Base-by-base conservation (phyloP, 371 early-diverging fungal genomes). In the Synchytrium microbalum region DNA sequence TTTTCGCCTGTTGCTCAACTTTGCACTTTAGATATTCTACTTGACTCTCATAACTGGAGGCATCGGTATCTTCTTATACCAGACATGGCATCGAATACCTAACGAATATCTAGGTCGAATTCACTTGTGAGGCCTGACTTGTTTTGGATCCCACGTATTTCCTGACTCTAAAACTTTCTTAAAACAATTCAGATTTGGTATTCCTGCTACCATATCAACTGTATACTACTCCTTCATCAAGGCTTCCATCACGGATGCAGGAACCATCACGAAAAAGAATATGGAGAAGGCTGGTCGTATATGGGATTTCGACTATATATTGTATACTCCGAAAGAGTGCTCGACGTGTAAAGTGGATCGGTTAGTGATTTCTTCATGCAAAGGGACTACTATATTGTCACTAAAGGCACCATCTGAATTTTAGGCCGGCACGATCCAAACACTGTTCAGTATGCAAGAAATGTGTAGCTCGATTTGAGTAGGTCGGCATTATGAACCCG, bases 371-470 rank as follows among this genome's bases (percentile, higher is more conserved):
- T 2, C 30, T 13, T 64, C 10, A 25, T 19, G 5, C 32, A n/a
- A 64, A 32, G n/a, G 24, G 25, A 26, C 1, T 14, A 13, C 23
- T 26, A 8, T 28, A 54, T 23, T 69, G 58, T 25, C 26, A 28
- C 3, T 23, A 54, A 27, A 33, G 3, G 28, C 32, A 23, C n/a
- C n/a, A 32, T 24, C 8, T 58, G n/a, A 46, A 19, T 53, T 46
- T n/a, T 27, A 78, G 75, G 62, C 79, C 79, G 1, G 74, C 79
- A n/a, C 66, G 79, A 32, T 79, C 79, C 32, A 79, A 79, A 58
- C 79, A 79, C 60, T 79, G 79, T 66, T 61, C 73, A 3, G 62
- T 79, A 3, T 79, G 79, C 60, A 76, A 75, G 52, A 59, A 24
- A 10, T 79, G 79, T 56, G 69, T 79, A 13, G 75, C 79, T 5